Evolutionary conservation across 345 rosid species (phyloP), one percentile per base, ranked within the genome.

Genomic region (Eucalyptus pauciflora): DNA sequence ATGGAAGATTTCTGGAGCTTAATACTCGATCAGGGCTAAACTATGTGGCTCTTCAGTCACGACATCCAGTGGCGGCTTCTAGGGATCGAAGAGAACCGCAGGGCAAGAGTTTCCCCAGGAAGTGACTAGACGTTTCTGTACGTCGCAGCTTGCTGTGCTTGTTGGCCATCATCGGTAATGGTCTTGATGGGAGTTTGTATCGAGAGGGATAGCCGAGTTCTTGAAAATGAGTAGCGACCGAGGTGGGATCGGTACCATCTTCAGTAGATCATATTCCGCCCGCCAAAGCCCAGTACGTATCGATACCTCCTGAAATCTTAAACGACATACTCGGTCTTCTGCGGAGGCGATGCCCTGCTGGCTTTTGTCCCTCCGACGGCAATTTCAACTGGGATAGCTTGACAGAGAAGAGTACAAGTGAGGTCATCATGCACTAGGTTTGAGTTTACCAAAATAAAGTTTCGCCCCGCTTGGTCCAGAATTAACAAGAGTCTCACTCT

Each of bases 241-340:
- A 64, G 71, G 10, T 67, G 41, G 41, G 15, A 15, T n/a, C 41
- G 2, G 2, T 14, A n/a, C 41, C 7, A 14, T 14, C 76, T 64
- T 7, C 4, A 10, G 5, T n/a, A 2, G 33, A n/a, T n/a, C 18
- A n/a, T 4, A 0, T 15, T n/a, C 20, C 0, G 37, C 76, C 41
- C 5, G 5, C 76, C 76, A 8, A 64, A n/a, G 4, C 18, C 10
- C 14, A 13, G 76, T 7, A n/a, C 37, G 3, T 4, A 13, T 64
- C 1, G 37, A n/a, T 18, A 64, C 20, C 18, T 64, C 37, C 37
- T 18, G 3, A 14, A 4, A 8, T 7, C 76, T 37, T 29, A 64
- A 64, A n/a, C 9, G 37, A 14, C 14, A 15, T 64, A n/a, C 76
- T n/a, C 37, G 41, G 76, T 10, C 76, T 14, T 64, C 37, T n/a